Evolutionary conservation across 441 rosid species (phyloP).

Genomic region (Lepidium campestre): DNA sequence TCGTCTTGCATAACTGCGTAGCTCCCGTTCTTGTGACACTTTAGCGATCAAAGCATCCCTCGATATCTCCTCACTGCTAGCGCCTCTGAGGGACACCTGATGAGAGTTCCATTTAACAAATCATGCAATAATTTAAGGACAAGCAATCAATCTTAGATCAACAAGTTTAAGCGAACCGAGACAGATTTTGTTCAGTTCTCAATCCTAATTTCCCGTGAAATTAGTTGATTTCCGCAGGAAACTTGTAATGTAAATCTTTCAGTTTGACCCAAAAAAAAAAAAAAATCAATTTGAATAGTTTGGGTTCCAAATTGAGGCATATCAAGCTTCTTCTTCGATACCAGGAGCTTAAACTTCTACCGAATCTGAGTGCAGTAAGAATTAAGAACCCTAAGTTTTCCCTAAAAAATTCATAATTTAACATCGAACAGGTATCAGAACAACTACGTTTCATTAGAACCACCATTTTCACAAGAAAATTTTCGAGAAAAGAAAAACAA

Average conservation of each 20-base stretch:
- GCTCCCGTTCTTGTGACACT: slow-evolving; percentile 79
- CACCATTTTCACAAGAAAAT: neutral
- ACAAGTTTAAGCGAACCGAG: neutral
- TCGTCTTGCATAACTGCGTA: slow-evolving; percentile 70
- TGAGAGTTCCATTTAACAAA: slow-evolving; percentile 1
- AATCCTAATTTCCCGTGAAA: neutral
- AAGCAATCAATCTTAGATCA: neutral
- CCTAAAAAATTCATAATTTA: neutral
- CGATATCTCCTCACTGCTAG: slow-evolving; percentile 84
- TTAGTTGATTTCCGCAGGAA: neutral
- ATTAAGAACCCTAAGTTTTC: neutral
- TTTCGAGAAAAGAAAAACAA: neutral
- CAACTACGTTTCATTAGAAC: neutral
- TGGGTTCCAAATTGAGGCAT: neutral
- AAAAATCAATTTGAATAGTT: neutral
- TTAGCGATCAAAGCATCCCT: slow-evolving; percentile 88
- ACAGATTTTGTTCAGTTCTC: neutral
- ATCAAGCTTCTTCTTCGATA: neutral
- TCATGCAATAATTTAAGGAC: neutral
- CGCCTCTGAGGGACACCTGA: slow-evolving; percentile 94
- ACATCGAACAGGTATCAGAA: neutral
- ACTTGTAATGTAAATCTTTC: no score
- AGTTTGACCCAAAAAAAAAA: no score
- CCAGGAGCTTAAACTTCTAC: neutral
- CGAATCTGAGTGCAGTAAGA: neutral